These are phyloP conservation scores for Xylaria sp. DNA, from an alignment of 2,329 filamentous ascomycete species.

Conservation along the genomic window DNA sequence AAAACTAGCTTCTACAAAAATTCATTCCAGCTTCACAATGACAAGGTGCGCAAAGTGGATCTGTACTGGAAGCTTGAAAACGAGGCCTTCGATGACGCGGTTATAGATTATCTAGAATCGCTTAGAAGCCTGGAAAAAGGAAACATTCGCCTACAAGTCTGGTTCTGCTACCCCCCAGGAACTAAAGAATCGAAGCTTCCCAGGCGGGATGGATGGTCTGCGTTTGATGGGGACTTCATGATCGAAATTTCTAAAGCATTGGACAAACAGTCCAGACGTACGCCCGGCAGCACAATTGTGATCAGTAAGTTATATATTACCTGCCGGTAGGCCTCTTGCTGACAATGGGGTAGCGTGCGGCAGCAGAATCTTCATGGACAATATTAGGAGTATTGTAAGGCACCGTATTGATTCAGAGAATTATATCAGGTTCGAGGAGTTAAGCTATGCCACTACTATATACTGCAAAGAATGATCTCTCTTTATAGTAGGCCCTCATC, in stretches of 20 bases:
- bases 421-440: background rate
- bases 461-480: background rate
- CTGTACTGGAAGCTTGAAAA: background rate
- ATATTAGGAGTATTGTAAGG: background rate
- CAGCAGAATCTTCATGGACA: background rate
- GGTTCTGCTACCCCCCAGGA: background rate
- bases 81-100: background rate
- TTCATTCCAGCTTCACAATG: conserved; percentile 2
- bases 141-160: background rate
- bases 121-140: background rate
- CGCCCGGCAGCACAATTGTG: background rate
- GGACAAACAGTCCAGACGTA: background rate
- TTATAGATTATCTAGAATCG: background rate
- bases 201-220: background rate
- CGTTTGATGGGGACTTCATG: background rate
- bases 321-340: background rate
- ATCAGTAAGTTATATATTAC: background rate
- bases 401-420: background rate
- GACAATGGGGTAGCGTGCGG: background rate
- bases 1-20: conserved; percentile 3
- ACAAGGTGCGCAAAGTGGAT: background rate
- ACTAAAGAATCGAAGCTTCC: background rate
- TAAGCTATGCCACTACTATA: background rate
- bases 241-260: background rate
- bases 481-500: no score